These are phyloP conservation scores for Carpinus viminea DNA, from an alignment of 306 rosid genomes.

Conservation along the genomic window DNA sequence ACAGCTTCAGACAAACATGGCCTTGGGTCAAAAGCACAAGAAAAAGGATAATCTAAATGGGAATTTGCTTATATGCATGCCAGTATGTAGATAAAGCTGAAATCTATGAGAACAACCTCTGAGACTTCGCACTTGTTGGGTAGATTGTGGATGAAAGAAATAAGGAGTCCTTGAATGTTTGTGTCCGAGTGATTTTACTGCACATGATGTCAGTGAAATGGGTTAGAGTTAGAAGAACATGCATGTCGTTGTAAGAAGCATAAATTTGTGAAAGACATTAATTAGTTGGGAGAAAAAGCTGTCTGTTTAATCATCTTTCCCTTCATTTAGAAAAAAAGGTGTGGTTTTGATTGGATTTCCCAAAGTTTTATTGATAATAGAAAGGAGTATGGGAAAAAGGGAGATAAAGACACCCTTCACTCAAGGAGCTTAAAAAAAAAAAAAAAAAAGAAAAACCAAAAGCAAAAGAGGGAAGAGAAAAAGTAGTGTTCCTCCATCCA, in stretches of 20 bases:
- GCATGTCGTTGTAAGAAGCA: conserved; percentile 25
- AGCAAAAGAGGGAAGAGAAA: conserved; percentile 44
- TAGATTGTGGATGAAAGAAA: conserved; percentile 23
- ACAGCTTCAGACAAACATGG: too few relatives aligned
- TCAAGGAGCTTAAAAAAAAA: conserved; percentile 17
- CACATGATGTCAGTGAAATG: conserved; percentile 29
- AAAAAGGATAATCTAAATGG: too few relatives aligned
- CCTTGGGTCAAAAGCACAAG: too few relatives aligned
- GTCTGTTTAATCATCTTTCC: conserved; percentile 37
- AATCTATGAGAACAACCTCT: conserved; percentile 11
- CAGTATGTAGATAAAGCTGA: too few relatives aligned
- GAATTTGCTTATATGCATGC: too few relatives aligned
- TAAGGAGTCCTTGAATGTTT: not conserved
- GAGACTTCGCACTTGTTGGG: conserved; percentile 27
- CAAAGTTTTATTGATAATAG: conserved; percentile 35
- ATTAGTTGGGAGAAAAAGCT: conserved; percentile 35
- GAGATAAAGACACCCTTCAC: conserved; percentile 54
- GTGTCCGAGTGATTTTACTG: not conserved
- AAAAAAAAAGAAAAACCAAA: conserved; percentile 26
- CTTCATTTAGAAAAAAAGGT: conserved; percentile 29
- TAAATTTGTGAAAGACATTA: conserved; percentile 39
- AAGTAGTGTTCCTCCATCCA: conserved; percentile 29
- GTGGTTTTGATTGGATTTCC: conserved; percentile 52
- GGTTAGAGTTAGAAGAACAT: conserved; percentile 24
- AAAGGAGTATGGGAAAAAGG: conserved; percentile 47